Evolutionary conservation across 345 rosid species (phyloP).

Genomic region (Populus pruinosa): DNA sequence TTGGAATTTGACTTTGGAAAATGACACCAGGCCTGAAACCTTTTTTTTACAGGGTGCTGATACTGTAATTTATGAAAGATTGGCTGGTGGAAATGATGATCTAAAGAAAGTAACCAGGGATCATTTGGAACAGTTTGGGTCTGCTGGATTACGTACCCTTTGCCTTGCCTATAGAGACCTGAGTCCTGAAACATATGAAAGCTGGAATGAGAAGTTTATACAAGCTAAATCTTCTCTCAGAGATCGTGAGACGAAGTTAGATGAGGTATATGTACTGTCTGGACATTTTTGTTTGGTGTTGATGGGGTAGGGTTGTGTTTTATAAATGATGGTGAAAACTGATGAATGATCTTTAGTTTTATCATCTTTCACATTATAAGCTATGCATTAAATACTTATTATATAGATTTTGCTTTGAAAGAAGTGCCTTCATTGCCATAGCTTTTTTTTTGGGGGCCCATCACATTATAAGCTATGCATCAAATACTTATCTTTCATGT

Average conservation of each 20-base stretch:
- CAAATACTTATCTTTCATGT: background rate
- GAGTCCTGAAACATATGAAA: slow-evolving; percentile 67
- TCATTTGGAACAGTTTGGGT: slow-evolving; percentile 90
- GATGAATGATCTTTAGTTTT: background rate
- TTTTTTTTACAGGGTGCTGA: slow-evolving; percentile 86
- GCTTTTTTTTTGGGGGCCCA: background rate
- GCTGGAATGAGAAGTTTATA: slow-evolving; percentile 96
- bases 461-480: too few species aligned
- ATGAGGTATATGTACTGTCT: slow-evolving; percentile 62
- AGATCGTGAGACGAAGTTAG: slow-evolving; percentile 96
- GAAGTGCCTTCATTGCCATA: background rate
- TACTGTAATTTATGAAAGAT: slow-evolving; percentile 86
- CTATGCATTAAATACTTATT: background rate
- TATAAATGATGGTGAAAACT: background rate
- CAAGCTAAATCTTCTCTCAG: slow-evolving; percentile 93
- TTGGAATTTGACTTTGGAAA: slow-evolving; percentile 10
- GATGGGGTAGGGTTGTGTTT: background rate
- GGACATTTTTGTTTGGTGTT: background rate
- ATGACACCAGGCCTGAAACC: slow-evolving; percentile 34
- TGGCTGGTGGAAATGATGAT: slow-evolving; percentile 64
- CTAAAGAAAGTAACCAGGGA: slow-evolving; percentile 73
- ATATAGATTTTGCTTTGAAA: background rate
- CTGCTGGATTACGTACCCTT: slow-evolving; percentile 97
- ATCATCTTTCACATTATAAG: background rate
- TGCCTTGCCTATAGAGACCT: slow-evolving; percentile 89